phyloP scores from a whole-genome alignment of 2,329 filamentous ascomycete species.

The Xylariaceae sp. region DNA sequence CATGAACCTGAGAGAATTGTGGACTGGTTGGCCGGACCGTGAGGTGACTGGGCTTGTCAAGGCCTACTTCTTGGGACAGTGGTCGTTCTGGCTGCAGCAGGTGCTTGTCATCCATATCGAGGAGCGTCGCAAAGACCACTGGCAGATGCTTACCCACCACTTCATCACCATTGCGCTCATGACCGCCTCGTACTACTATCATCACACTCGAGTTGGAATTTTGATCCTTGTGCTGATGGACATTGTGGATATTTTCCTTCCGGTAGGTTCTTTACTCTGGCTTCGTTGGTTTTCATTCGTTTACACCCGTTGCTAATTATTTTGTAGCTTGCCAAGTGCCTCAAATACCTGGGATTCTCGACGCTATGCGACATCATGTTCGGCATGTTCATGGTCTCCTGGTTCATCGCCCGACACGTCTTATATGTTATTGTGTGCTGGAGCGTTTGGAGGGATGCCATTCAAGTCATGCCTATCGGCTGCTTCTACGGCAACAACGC shows the following conservation, averaged over 20 bases:
- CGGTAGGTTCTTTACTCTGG: constrained; percentile 51
- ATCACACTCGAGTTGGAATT: constrained; percentile 81
- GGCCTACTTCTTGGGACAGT: constrained; percentile 83
- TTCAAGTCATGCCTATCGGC: constrained; percentile 56
- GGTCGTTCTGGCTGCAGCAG: constrained; percentile 91
- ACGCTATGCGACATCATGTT: constrained; percentile 77
- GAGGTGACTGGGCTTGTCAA: constrained; percentile 72
- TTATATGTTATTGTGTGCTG: constrained; percentile 75
- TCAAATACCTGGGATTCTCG: constrained; percentile 80
- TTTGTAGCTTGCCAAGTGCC: constrained; percentile 73
- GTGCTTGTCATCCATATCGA: constrained; percentile 93
- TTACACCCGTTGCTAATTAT: constrained; percentile 3
- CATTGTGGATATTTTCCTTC: constrained; percentile 80
- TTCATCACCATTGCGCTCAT: constrained; percentile 82
- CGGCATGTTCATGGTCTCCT: constrained; percentile 76
- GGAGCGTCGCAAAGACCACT: constrained; percentile 87
- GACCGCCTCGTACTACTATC: constrained; percentile 76
- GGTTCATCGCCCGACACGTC: constrained; percentile 78
- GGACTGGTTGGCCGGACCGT: constrained; percentile 77
- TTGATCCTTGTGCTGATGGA: constrained; percentile 92
- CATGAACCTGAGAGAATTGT: constrained; percentile 70
- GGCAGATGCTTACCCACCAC: constrained; percentile 94
- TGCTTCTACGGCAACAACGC: constrained; percentile 62
- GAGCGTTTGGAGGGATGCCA: constrained; percentile 68
- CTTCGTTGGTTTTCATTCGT: not conserved